Conservation (phyloP, 2,329 filamentous ascomycete species). For the Hirsutella thompsonii region DNA sequence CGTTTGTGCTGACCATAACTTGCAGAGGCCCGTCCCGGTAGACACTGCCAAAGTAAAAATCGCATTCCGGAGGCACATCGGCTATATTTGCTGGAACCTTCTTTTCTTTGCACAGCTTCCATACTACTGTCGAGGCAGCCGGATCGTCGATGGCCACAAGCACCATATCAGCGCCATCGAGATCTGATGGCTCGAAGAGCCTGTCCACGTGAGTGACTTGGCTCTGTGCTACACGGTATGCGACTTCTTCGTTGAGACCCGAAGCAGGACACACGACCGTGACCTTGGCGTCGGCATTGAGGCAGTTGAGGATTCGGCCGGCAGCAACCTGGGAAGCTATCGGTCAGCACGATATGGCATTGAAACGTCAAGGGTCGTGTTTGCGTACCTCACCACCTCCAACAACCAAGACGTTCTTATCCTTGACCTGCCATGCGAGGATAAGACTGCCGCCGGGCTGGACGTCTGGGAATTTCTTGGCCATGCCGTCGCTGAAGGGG, state of each 20-base stretch:
- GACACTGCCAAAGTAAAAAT: conserved; percentile 96
- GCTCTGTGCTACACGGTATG: conserved; percentile 59
- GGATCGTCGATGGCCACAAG: conserved; percentile 90
- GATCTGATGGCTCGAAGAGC: conserved; percentile 73
- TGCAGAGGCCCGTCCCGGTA: conserved; percentile 92
- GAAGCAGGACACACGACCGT: conserved; percentile 69
- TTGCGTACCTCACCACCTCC: conserved; percentile 78
- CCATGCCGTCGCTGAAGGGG: conserved; percentile 16
- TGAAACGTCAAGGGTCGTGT: neutral
- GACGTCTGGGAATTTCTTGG: conserved; percentile 56
- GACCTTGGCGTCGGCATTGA: conserved; percentile 88
- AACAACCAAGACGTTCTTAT: conserved; percentile 81
- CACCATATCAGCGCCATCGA: conserved; percentile 76
- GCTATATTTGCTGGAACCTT: conserved; percentile 89
- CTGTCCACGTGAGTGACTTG: conserved; percentile 75
- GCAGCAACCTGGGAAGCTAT: conserved; percentile 63
- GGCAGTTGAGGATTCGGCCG: conserved; percentile 82
- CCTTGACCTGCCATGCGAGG: conserved; percentile 86
- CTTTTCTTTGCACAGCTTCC: conserved; percentile 80
- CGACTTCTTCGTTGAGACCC: conserved; percentile 81
- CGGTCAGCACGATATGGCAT: conserved; percentile 4
- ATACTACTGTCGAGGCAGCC: conserved; percentile 77
- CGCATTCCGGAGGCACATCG: conserved; percentile 91
- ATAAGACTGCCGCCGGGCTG: conserved; percentile 89
- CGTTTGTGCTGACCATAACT: conserved; percentile 98